Conservation (phyloP, 805 yeast species). For the Gaillardinia entomophila region DNA sequence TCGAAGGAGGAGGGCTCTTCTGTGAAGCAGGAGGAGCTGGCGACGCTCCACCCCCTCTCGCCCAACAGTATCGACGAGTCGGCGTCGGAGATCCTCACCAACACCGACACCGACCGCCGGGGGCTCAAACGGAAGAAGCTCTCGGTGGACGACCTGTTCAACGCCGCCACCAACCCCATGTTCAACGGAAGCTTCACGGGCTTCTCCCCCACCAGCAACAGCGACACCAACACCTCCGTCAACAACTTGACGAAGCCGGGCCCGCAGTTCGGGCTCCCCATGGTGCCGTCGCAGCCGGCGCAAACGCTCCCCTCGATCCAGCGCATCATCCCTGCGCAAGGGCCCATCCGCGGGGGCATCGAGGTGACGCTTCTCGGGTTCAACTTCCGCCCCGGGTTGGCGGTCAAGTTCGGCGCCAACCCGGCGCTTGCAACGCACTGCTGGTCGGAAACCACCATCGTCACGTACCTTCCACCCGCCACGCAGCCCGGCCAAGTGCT, state of each 20-base stretch:
- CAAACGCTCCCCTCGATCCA: conserved; percentile 54
- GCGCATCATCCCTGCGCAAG: conserved; percentile 90
- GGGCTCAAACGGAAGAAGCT: conserved; percentile 44
- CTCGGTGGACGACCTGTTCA: conserved; percentile 37
- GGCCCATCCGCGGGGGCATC: conserved; percentile 93
- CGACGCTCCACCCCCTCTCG: conserved; percentile 40
- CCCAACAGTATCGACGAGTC: conserved; percentile 62
- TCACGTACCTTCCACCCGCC: conserved; percentile 91
- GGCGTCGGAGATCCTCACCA: conserved; percentile 45
- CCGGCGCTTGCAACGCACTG: conserved; percentile 82
- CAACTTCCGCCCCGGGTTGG: conserved; percentile 76
- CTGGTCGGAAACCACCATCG: conserved; percentile 93
- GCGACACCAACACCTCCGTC: conserved; percentile 34
- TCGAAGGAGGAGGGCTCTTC: conserved; percentile 4
- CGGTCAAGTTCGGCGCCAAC: conserved; percentile 81
- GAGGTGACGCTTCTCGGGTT: conserved; percentile 89
- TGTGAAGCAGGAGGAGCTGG: not conserved
- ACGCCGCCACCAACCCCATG: conserved; percentile 31
- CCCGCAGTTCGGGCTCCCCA: not conserved
- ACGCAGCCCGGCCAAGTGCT: conserved; percentile 84
- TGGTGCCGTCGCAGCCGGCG: conserved; percentile 1
- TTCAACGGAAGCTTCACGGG: conserved; percentile 34
- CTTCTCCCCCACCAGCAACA: conserved; percentile 41
- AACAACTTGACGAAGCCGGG: not conserved
- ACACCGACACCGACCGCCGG: conserved; percentile 28